These are phyloP conservation scores for Coriolopsis trogii DNA, from an alignment of 1,284 basidiomycete species.

Conservation along the genomic window DNA sequence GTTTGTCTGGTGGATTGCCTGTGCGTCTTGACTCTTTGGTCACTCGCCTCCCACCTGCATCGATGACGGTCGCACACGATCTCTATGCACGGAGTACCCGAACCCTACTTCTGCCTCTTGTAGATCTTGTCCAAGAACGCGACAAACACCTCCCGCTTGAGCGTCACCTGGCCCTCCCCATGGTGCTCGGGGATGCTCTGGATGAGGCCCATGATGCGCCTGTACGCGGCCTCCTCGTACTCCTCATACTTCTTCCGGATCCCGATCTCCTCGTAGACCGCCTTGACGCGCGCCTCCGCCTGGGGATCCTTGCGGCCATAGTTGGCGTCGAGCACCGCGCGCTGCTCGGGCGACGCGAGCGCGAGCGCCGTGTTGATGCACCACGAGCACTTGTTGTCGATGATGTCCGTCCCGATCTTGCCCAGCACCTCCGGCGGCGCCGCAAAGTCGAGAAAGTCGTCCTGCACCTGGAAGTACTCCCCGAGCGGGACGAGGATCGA, in stretches of 20 bases:
- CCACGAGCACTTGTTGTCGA: conserved; percentile 99
- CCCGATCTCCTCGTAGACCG: conserved; percentile 74
- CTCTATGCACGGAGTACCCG: no score
- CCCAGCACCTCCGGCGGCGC: conserved; percentile 92
- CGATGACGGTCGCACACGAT: no score
- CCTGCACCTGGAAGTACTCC: conserved; percentile 99
- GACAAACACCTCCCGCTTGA: conserved; percentile 24
- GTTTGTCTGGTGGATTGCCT: no score
- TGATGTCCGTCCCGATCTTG: conserved; percentile 97
- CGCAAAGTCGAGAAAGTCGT: conserved; percentile 96
- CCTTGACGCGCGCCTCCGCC: conserved; percentile 74
- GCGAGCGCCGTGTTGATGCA: conserved; percentile 89
- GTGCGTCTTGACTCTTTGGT: no score
- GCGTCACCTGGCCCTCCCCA: conserved; percentile 41
- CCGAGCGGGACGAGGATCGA: conserved; percentile 92
- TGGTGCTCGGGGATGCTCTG: conserved; percentile 65
- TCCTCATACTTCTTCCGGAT: conserved; percentile 70
- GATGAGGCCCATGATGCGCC: conserved; percentile 68
- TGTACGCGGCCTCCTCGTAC: conserved; percentile 83
- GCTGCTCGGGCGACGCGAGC: conserved; percentile 58
- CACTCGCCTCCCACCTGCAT: no score
- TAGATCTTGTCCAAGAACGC: conserved; percentile 90
- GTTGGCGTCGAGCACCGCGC: conserved; percentile 68
- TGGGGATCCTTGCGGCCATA: conserved; percentile 84
- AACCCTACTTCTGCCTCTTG: conserved; percentile 81